phyloP scores from a whole-genome alignment of 2,329 filamentous ascomycete species.

The Pseudopithomyces maydicus region DNA sequence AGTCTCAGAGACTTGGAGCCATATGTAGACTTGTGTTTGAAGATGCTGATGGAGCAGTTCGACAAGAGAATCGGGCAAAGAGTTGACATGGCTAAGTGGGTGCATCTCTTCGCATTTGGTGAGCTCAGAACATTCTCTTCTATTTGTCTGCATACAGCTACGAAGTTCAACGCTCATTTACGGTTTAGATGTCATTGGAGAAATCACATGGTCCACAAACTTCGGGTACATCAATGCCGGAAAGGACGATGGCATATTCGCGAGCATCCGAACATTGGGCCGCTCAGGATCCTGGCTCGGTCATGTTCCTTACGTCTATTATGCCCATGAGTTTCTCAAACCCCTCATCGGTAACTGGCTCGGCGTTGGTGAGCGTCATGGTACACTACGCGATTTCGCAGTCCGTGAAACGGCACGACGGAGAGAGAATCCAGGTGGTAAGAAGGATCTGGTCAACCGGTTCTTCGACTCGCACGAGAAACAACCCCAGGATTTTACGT shows the following conservation, averaged over 20 bases:
- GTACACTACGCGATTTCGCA: constrained; percentile 37
- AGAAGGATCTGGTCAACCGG: constrained; percentile 45
- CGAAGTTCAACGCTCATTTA: not conserved
- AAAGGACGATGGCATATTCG: constrained; percentile 41
- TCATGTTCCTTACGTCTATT: constrained; percentile 43
- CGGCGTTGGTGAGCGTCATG: constrained; percentile 38
- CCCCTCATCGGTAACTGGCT: constrained; percentile 45
- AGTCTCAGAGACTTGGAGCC: constrained; percentile 44
- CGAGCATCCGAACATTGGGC: constrained; percentile 33
- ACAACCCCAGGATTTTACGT: constrained; percentile 40
- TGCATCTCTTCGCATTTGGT: constrained; percentile 48
- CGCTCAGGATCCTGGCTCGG: constrained; percentile 45
- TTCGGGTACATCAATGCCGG: constrained; percentile 46
- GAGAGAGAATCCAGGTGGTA: constrained; percentile 37
- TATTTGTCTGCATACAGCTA: too few relatives aligned
- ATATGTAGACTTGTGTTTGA: constrained; percentile 43
- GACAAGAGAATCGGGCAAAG: constrained; percentile 19
- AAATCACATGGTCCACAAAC: constrained; percentile 45
- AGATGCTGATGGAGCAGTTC: constrained; percentile 38
- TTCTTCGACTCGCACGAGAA: constrained; percentile 40
- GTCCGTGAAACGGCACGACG: not conserved
- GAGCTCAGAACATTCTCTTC: not conserved
- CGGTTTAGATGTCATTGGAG: constrained; percentile 46
- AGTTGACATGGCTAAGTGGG: constrained; percentile 43
- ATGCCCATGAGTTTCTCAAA: constrained; percentile 37